Conservation (phyloP, 345 rosid genomes). For the Stellera chamaejasme region DNA sequence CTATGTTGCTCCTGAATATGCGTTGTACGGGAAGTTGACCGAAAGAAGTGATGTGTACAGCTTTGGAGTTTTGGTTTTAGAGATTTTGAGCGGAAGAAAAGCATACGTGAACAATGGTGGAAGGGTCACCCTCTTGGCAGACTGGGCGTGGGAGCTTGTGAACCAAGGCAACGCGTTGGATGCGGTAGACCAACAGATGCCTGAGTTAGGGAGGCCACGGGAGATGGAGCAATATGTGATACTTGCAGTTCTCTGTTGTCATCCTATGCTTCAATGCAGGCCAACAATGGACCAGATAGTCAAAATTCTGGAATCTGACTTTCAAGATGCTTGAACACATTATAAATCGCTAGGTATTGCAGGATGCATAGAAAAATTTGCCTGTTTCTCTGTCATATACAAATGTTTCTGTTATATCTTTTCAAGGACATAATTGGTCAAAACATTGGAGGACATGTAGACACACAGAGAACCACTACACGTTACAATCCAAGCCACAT, state of each 20-base stretch:
- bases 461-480: conserved; percentile 4
- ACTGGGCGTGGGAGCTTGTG: conserved; percentile 32
- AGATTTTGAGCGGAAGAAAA: conserved; percentile 34
- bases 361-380: too few species aligned
- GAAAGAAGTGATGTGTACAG: conserved; percentile 35
- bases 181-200: conserved; percentile 23
- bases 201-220: conserved; percentile 12
- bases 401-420: too few species aligned
- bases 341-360: too few species aligned
- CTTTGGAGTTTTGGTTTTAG: conserved; percentile 34
- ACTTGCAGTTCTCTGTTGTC: conserved; percentile 26
- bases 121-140: conserved; percentile 21
- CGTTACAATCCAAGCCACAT: conserved; percentile 62
- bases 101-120: conserved; percentile 21
- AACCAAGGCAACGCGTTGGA: conserved; percentile 26
- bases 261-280: conserved; percentile 25
- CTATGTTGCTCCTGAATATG: conserved; percentile 42
- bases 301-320: conserved; percentile 21
- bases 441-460: too few species aligned
- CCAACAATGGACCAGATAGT: conserved; percentile 35
- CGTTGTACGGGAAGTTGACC: conserved; percentile 31
- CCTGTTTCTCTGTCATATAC: too few species aligned
- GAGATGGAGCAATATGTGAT: conserved; percentile 29
- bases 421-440: too few species aligned
- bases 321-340: background rate